Evolutionary conservation across 2,329 filamentous ascomycete genomes (phyloP).

Genomic region (Pseudogymnoascus sp.): DNA sequence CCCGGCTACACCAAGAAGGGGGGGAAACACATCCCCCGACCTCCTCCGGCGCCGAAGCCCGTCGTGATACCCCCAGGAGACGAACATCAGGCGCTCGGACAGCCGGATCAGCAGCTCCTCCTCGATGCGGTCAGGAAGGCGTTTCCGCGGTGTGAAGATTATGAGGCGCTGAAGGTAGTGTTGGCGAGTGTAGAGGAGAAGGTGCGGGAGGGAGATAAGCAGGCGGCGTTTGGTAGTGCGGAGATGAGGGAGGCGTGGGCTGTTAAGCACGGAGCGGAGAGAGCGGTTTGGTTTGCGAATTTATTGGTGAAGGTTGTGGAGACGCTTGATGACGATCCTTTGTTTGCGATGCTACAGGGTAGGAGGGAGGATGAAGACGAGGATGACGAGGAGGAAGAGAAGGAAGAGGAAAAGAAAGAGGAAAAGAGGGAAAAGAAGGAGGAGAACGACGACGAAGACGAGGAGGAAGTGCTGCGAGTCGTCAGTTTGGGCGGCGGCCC

Average conservation of each 20-base stretch:
- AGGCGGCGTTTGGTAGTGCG: slow-evolving; percentile 62
- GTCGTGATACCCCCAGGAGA: not conserved
- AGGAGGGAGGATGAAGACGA: not conserved
- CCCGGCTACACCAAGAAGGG: not conserved
- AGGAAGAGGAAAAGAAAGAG: not conserved
- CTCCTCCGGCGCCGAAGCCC: not conserved
- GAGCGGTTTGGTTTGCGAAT: slow-evolving; percentile 68
- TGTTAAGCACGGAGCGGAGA: slow-evolving; percentile 70
- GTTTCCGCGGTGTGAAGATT: slow-evolving; percentile 44
- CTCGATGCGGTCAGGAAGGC: slow-evolving; percentile 64
- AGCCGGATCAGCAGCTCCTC: slow-evolving; percentile 57
- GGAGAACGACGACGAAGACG: slow-evolving; percentile 10
- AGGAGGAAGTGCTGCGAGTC: slow-evolving; percentile 9
- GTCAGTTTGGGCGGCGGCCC: slow-evolving; percentile 38
- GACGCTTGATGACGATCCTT: not conserved
- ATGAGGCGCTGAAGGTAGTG: slow-evolving; percentile 39
- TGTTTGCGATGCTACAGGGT: not conserved
- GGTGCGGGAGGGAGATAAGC: slow-evolving; percentile 78
- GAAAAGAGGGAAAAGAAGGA: not conserved
- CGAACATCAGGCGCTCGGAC: slow-evolving; percentile 29
- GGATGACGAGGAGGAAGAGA: slow-evolving; percentile 7
- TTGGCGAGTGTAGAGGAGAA: slow-evolving; percentile 80
- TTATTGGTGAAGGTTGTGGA: slow-evolving; percentile 34
- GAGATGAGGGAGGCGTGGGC: slow-evolving; percentile 75
- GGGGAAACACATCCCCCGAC: not conserved